phyloP scores from a whole-genome alignment of 1,284 basidiomycete species.

The Pterulicium gracile region DNA sequence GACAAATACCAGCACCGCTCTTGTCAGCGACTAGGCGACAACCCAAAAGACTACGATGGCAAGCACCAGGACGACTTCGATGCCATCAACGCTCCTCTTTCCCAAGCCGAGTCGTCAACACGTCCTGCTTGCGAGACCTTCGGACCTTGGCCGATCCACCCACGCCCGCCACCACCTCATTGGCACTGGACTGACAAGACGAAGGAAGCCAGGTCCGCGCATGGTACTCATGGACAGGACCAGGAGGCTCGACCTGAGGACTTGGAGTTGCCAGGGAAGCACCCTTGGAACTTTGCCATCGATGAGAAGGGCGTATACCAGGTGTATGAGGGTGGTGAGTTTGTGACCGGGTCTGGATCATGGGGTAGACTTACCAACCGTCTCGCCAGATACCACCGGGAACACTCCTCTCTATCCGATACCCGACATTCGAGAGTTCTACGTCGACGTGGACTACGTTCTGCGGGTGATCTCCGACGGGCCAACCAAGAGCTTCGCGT shows the following conservation, averaged over 20 bases:
- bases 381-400: constrained; percentile 16
- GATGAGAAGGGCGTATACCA: constrained; percentile 86
- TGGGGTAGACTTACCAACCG: too few relatives aligned
- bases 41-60: constrained; percentile 83
- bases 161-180: constrained; percentile 83
- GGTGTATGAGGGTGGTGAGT: constrained; percentile 45
- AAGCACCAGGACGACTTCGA: constrained; percentile 52
- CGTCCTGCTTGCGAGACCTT: too few relatives aligned
- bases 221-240: constrained; percentile 17
- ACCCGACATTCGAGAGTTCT: constrained; percentile 89
- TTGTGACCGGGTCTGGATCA: too few relatives aligned
- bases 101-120: constrained; percentile 26
- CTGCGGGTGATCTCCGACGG: constrained; percentile 84
- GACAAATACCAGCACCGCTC: constrained; percentile 89
- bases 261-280: constrained; percentile 59
- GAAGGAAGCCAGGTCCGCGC: constrained; percentile 26
- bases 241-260: constrained; percentile 59
- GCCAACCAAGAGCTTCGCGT: constrained; percentile 94
- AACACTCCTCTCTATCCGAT: constrained; percentile 66
- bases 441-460: constrained; percentile 90
- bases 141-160: constrained; percentile 81
- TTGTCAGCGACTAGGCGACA: constrained; percentile 81
- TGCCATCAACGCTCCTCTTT: constrained; percentile 29
- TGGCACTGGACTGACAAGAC: constrained; percentile 75
- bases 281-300: constrained; percentile 56